Evolutionary conservation across 2,329 filamentous ascomycete species (phyloP), one percentile per base, ranked within the genome.

Genomic region (Diaporthe amygdali): DNA sequence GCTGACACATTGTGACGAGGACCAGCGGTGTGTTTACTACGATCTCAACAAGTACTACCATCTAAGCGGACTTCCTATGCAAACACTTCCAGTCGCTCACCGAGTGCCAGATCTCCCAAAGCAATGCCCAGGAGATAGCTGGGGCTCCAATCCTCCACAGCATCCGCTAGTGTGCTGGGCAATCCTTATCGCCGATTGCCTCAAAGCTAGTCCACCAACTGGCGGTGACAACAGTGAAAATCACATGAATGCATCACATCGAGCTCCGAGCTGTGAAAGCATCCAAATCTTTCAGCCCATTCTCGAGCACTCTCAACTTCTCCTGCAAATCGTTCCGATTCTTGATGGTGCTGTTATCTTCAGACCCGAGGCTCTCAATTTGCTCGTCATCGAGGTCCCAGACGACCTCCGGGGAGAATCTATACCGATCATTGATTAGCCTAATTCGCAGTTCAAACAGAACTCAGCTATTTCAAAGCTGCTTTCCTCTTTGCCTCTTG

Each of bases 321-420:
- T 74, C 73, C 27, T 51, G 69, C 37, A 75, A 20, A 1, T 75
- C 74, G 8, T 27, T 37, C 3, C 76, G 74, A 30, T 76, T 71
- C 52, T 68, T 74, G 41, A 77, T 61, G 5, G 75, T 76, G 22
- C 41, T 54, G 14, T 76, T 74, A 15, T 75, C 76, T 55, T 78
- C 76, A 14, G 76, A 75, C 12, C 76, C 76, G 8, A 78, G 68
- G 27, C 25, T 47, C 55, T 76, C 74, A 25, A 77, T 75, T 7
- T 75, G 72, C n/a, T 75, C 72, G 1, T 75, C 73, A 0, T 71
- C 67, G 10, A 78, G 72, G 27, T 76, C 75, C 75, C 75, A 78
- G n/a, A 77, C 75, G 10, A 76, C 69, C 46, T 75, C 74, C 15
- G 76, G 75, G 4, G 69, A 75, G 41, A 77, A 75, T 14, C 74